phyloP scores from a whole-genome alignment of 2,329 filamentous ascomycete species.

The Salinomyces thailandicus region DNA sequence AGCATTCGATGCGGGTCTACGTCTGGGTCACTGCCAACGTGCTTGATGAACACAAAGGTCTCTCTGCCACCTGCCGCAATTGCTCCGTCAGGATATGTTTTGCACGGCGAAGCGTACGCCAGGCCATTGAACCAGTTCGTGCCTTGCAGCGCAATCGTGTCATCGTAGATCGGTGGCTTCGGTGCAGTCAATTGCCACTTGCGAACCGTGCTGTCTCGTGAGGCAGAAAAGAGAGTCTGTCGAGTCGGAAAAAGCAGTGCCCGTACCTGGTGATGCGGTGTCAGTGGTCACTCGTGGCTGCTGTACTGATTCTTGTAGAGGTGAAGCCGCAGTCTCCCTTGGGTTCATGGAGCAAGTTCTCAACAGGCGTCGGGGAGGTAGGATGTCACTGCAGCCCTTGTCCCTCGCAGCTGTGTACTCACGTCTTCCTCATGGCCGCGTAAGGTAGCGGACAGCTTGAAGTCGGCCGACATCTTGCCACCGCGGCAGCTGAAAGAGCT shows the following conservation, averaged over 20 bases:
- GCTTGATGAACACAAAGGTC: constrained; percentile 81
- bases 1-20: constrained; percentile 79
- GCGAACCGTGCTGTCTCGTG: constrained; percentile 81
- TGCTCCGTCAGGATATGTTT: constrained; percentile 63
- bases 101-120: constrained; percentile 60
- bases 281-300: no score
- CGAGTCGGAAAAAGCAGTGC: constrained; percentile 67
- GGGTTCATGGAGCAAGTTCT: no score
- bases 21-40: constrained; percentile 53
- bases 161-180: constrained; percentile 61
- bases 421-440: constrained; percentile 90
- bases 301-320: no score
- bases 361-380: no score
- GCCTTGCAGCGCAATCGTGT: constrained; percentile 67
- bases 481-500: no score
- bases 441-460: constrained; percentile 86
- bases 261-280: constrained; percentile 85
- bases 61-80: constrained; percentile 84
- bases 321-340: no score
- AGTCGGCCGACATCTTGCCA: constrained; percentile 45
- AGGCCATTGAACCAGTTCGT: constrained; percentile 81
- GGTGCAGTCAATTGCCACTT: constrained; percentile 64
- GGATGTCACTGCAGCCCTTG: no score
- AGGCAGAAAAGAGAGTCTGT: constrained; percentile 69
- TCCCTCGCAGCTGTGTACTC: no score